Conservation (phyloP, 306 rosid genomes). For the Vachellia pachyceras region DNA sequence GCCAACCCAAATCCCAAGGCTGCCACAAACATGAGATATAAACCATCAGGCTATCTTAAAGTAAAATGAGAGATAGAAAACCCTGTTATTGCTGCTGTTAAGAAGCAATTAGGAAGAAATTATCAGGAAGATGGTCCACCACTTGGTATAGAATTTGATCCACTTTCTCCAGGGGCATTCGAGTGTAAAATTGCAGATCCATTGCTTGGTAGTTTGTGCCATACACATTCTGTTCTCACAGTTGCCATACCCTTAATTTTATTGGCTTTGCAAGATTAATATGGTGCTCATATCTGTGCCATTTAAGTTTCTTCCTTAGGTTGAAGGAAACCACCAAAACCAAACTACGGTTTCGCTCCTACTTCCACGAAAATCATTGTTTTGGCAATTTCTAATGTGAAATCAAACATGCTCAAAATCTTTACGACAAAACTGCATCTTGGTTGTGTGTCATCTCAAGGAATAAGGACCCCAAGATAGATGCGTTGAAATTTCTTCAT, state of each 20-base stretch:
- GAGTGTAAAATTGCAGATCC: slow-evolving; percentile 66
- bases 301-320: neutral
- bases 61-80: slow-evolving; percentile 92
- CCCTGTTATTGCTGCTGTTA: slow-evolving; percentile 95
- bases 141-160: slow-evolving; percentile 84
- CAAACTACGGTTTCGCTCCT: neutral
- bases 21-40: slow-evolving; percentile 59
- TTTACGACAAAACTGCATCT: slow-evolving; percentile 19
- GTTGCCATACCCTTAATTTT: slow-evolving; percentile 12
- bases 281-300: slow-evolving; percentile 25
- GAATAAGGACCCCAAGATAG: neutral
- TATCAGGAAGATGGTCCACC: slow-evolving; percentile 87
- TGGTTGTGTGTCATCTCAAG: neutral
- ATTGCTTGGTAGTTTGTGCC: slow-evolving; percentile 61
- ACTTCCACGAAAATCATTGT: neutral
- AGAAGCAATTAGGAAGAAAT: slow-evolving; percentile 85
- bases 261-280: slow-evolving; percentile 25
- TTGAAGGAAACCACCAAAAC: neutral
- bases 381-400: neutral
- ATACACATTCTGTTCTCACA: slow-evolving; percentile 4
- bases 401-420: neutral
- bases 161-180: slow-evolving; percentile 94
- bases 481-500: neutral
- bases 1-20: slow-evolving; percentile 63
- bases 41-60: slow-evolving; percentile 96